Evolutionary conservation across 768 basidiomycete species (phyloP).

Genomic region (Phaffia tasmanica): DNA sequence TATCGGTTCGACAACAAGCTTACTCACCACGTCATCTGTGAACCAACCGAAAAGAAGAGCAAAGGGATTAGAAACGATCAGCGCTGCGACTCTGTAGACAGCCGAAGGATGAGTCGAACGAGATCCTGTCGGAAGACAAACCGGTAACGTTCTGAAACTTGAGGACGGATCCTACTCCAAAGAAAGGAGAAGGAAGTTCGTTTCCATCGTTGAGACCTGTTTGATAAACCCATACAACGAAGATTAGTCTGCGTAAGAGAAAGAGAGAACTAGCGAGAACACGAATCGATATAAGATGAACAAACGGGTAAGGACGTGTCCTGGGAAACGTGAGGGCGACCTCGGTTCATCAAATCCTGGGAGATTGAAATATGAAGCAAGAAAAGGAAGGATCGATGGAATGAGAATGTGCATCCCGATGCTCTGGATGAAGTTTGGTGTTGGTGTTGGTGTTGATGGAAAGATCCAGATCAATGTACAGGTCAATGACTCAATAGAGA

Average conservation of each 20-base stretch:
- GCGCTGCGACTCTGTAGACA: too few relatives aligned
- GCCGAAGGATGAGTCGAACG: too few relatives aligned
- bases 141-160: slow-evolving; percentile 21
- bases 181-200: slow-evolving; percentile 14
- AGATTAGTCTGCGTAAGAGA: neutral
- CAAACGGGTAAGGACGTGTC: slow-evolving; percentile 5
- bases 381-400: slow-evolving; percentile 8
- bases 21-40: neutral
- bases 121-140: too few relatives aligned
- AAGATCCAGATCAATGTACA: too few relatives aligned
- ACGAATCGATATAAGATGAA: too few relatives aligned
- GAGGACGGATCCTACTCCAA: slow-evolving; percentile 20
- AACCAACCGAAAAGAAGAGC: neutral
- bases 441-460: too few relatives aligned
- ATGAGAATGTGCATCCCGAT: neutral
- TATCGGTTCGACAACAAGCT: too few relatives aligned
- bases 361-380: neutral
- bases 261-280: neutral
- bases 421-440: too few relatives aligned
- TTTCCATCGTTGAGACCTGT: slow-evolving; percentile 21
- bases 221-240: neutral
- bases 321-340: slow-evolving; percentile 3
- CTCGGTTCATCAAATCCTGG: neutral
- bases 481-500: too few relatives aligned
- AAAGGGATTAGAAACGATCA: too few relatives aligned